These are phyloP conservation scores for Solanum chilense DNA, from an alignment of 257 asterid species.

Conservation along the genomic window DNA sequence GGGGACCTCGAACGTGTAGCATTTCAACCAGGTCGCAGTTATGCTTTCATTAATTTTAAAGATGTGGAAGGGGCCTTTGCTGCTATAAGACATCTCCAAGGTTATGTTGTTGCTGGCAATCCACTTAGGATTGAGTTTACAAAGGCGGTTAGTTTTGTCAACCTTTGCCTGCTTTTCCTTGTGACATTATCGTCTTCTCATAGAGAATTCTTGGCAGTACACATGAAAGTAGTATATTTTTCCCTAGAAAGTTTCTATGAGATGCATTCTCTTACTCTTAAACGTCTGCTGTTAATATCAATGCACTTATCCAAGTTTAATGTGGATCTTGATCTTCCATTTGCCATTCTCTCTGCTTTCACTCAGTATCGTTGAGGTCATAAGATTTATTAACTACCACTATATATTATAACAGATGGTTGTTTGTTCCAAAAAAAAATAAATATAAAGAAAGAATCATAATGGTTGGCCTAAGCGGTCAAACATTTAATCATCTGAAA, in stretches of 20 bases:
- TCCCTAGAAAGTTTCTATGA: neutral
- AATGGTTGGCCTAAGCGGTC: neutral
- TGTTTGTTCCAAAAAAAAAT: neutral
- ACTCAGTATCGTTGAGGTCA: neutral
- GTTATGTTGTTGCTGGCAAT: slow-evolving; percentile 69
- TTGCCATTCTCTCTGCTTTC: neutral
- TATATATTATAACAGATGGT: neutral
- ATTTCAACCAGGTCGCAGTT: slow-evolving; percentile 89
- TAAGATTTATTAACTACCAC: neutral
- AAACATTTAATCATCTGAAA: neutral
- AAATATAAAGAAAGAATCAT: neutral
- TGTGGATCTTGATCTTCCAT: neutral
- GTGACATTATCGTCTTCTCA: slow-evolving; percentile 17
- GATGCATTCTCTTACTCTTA: neutral
- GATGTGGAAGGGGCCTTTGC: slow-evolving; percentile 68
- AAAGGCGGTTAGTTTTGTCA: slow-evolving; percentile 95
- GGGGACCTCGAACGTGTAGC: slow-evolving; percentile 84
- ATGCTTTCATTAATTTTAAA: slow-evolving; percentile 68
- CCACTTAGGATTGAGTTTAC: slow-evolving; percentile 89
- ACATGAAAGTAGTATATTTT: neutral
- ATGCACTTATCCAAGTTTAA: neutral
- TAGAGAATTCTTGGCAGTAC: neutral
- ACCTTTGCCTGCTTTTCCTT: slow-evolving; percentile 47
- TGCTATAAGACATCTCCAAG: slow-evolving; percentile 87
- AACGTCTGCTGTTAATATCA: neutral